A percentile compares a stretch with the other conserved stretches of the same genome.
phyloP scores from a whole-genome alignment of 257 asterid species.

The Agastache rugosa region DNA sequence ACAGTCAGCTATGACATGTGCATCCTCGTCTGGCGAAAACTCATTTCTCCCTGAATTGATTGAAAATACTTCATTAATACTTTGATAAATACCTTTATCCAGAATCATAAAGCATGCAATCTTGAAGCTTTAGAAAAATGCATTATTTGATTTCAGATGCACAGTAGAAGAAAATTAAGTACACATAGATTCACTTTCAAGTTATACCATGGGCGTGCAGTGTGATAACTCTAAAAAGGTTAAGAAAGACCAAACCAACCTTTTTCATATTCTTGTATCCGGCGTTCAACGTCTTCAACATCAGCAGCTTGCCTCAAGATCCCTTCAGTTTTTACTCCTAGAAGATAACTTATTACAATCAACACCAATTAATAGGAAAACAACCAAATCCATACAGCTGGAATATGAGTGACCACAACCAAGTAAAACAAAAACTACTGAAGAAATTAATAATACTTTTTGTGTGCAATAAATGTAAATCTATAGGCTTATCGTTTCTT shows the following conservation, averaged over 20 bases:
- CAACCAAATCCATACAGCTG: neutral
- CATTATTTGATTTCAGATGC: too few species aligned
- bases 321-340: conserved; percentile 92
- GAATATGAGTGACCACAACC: neutral
- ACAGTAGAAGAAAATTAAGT: too few species aligned
- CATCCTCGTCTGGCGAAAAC: conserved; percentile 82
- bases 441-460: neutral
- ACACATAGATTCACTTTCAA: too few species aligned
- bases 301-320: conserved; percentile 98
- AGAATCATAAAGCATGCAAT: conserved; percentile 16
- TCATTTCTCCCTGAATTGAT: conserved; percentile 74
- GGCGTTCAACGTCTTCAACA: conserved; percentile 91
- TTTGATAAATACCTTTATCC: conserved; percentile 15
- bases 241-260: conserved; percentile 55
- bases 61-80: conserved; percentile 23
- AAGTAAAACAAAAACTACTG: conserved; percentile 9
- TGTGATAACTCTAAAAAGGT: neutral
- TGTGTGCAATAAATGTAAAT: neutral
- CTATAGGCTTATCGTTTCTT: neutral
- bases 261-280: conserved; percentile 91
- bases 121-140: too few species aligned
- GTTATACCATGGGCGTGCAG: too few species aligned
- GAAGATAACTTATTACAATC: conserved; percentile 39
- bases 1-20: conserved; percentile 97
- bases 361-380: conserved; percentile 35